Conservation (phyloP, 352 stramenopile genomes). For the Phytophthora macrochlamydospora region DNA sequence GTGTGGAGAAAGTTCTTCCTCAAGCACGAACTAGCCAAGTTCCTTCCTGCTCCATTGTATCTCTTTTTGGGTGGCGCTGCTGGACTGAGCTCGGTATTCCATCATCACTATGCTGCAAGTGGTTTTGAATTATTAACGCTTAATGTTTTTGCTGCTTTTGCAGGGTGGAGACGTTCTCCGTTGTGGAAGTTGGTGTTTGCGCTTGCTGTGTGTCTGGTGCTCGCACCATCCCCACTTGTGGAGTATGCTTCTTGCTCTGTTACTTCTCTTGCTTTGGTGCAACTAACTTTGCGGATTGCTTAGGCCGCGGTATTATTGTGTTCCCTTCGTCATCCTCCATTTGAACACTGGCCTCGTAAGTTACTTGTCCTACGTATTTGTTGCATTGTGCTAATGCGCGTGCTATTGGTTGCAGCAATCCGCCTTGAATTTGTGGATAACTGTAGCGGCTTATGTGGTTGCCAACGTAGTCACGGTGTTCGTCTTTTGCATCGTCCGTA, state of each 20-base stretch:
- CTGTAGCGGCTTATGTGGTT: constrained; percentile 47
- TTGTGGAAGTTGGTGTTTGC: constrained; percentile 82
- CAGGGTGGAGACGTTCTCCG: constrained; percentile 58
- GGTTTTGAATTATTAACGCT: neutral
- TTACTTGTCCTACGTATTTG: neutral
- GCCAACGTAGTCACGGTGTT: constrained; percentile 77
- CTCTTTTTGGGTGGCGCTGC: constrained; percentile 68
- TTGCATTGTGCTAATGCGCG: no score
- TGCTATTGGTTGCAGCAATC: constrained; percentile 57
- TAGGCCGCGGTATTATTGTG: constrained; percentile 83
- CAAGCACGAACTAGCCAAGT: constrained; percentile 73
- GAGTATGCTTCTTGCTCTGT: constrained; percentile 60
- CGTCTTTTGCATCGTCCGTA: constrained; percentile 78
- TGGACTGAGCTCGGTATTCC: constrained; percentile 66
- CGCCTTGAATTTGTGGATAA: constrained; percentile 39
- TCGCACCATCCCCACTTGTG: constrained; percentile 88
- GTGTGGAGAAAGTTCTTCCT: constrained; percentile 90
- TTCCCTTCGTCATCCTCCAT: constrained; percentile 83
- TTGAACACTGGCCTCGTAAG: constrained; percentile 75
- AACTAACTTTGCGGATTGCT: constrained; percentile 15
- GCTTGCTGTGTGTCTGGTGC: constrained; percentile 77
- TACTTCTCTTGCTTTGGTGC: neutral
- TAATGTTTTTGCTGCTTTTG: neutral
- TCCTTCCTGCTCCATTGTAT: constrained; percentile 63
- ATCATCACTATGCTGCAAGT: neutral